Conservation (phyloP, 441 rosid genomes). For the Pelargonium citronellum region DNA sequence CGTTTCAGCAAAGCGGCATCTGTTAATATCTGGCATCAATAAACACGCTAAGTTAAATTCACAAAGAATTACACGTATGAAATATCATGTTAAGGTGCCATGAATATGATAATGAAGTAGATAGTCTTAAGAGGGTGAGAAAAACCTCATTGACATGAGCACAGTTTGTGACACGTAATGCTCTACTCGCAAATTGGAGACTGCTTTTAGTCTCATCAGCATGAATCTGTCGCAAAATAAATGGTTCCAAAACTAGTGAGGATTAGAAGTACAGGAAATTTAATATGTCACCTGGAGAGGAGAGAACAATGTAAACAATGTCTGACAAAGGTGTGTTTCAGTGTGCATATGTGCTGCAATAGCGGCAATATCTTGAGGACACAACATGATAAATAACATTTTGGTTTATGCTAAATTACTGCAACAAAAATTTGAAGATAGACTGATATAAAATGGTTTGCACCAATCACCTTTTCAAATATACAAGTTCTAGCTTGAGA, state of each 20-base stretch:
- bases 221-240: slow-evolving; percentile 57
- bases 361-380: not conserved
- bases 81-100: not conserved
- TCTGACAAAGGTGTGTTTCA: not conserved
- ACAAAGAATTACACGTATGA: not conserved
- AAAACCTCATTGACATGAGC: slow-evolving; percentile 93
- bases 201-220: slow-evolving; percentile 96
- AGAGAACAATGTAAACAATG: not conserved
- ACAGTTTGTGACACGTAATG: slow-evolving; percentile 81
- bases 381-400: too few relatives aligned
- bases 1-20: slow-evolving; percentile 97
- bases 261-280: not conserved
- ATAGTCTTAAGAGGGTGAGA: slow-evolving; percentile 15
- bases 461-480: not conserved
- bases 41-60: slow-evolving; percentile 19
- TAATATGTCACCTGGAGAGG: not conserved
- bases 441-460: not conserved
- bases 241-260: slow-evolving; percentile 12
- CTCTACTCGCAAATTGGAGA: slow-evolving; percentile 95
- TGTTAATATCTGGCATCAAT: slow-evolving; percentile 57
- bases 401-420: not conserved
- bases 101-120: not conserved
- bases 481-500: too few relatives aligned
- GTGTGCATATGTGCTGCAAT: not conserved
- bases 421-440: not conserved